Percentiles rank a stretch among this genome's conserved stretches.
Conservation (phyloP, 371 early-diverging fungal genomes). For the Cokeromyces recurvatus region DNA sequence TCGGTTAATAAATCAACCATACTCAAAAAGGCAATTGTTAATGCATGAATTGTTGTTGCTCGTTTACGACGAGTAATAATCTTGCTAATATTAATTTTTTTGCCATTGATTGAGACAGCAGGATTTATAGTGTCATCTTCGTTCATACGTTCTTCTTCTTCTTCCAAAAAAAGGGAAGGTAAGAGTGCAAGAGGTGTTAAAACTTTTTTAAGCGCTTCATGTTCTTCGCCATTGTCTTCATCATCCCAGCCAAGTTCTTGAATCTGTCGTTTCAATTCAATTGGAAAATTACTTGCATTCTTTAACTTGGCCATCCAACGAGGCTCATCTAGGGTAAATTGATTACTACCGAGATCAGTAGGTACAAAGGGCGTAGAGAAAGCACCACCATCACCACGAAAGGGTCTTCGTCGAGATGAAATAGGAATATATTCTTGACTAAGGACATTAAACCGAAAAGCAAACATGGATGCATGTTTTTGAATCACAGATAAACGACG, state of each 20-base stretch:
- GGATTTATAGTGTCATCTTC: slow-evolving; percentile 19
- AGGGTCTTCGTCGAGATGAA: slow-evolving; percentile 47
- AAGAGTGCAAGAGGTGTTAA: slow-evolving; percentile 50
- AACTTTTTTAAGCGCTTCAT: slow-evolving; percentile 44
- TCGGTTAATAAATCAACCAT: slow-evolving; percentile 56
- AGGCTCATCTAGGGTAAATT: slow-evolving; percentile 58
- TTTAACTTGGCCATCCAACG: slow-evolving; percentile 57
- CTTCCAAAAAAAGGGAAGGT: slow-evolving; percentile 53
- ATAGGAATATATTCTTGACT: slow-evolving; percentile 52
- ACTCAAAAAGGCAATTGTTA: slow-evolving; percentile 44
- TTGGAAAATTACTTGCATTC: slow-evolving; percentile 50
- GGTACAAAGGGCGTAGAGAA: slow-evolving; percentile 57
- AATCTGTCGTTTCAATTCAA: slow-evolving; percentile 56
- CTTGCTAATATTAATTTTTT: slow-evolving; percentile 19
- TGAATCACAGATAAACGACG: slow-evolving; percentile 40
- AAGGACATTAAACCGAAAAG: slow-evolving; percentile 51
- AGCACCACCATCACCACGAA: slow-evolving; percentile 49
- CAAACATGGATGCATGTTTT: slow-evolving; percentile 42
- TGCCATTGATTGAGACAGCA: slow-evolving; percentile 7
- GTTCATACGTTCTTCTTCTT: slow-evolving; percentile 39
- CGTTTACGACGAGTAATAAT: slow-evolving; percentile 34
- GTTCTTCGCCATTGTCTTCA: slow-evolving; percentile 50
- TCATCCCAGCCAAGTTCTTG: slow-evolving; percentile 63
- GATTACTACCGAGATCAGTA: slow-evolving; percentile 57
- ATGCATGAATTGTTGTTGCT: slow-evolving; percentile 41